Evolutionary conservation across 2,329 filamentous ascomycete genomes (phyloP).

Genomic region (Penicillium corylophilum): DNA sequence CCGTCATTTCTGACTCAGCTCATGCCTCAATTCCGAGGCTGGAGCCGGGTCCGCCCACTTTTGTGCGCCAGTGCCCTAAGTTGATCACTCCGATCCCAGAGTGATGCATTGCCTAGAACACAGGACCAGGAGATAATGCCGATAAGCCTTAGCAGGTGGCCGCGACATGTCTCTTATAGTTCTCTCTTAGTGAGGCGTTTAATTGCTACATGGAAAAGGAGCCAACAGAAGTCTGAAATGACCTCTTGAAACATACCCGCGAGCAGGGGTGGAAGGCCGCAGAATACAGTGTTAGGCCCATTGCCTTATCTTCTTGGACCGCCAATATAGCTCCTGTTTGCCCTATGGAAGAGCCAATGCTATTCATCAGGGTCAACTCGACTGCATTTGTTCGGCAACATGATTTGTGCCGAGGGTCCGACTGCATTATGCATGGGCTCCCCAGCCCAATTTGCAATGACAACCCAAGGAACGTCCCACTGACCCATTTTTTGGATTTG

Average conservation of each 20-base stretch:
- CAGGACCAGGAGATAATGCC: too few relatives aligned
- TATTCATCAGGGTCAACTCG: background rate
- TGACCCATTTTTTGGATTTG: background rate
- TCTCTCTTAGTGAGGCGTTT: too few relatives aligned
- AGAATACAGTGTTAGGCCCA: too few relatives aligned
- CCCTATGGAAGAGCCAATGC: background rate
- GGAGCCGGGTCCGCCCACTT: too few relatives aligned
- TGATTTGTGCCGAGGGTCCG: background rate
- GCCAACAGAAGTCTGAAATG: too few relatives aligned
- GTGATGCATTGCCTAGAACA: background rate
- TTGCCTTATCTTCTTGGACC: too few relatives aligned
- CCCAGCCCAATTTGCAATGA: slow-evolving; percentile 1
- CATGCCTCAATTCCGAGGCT: background rate
- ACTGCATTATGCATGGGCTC: background rate
- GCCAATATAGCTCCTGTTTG: background rate
- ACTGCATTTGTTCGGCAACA: background rate
- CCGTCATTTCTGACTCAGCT: slow-evolving; percentile 3
- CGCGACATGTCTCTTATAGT: too few relatives aligned
- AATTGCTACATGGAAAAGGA: too few relatives aligned
- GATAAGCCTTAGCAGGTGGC: too few relatives aligned
- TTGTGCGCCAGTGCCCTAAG: background rate
- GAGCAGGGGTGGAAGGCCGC: too few relatives aligned
- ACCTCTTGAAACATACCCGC: too few relatives aligned
- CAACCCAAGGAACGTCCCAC: background rate
- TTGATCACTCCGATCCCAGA: background rate